Base-by-base conservation (phyloP, 257 asterid genomes). In the Solanum rostratum region DNA sequence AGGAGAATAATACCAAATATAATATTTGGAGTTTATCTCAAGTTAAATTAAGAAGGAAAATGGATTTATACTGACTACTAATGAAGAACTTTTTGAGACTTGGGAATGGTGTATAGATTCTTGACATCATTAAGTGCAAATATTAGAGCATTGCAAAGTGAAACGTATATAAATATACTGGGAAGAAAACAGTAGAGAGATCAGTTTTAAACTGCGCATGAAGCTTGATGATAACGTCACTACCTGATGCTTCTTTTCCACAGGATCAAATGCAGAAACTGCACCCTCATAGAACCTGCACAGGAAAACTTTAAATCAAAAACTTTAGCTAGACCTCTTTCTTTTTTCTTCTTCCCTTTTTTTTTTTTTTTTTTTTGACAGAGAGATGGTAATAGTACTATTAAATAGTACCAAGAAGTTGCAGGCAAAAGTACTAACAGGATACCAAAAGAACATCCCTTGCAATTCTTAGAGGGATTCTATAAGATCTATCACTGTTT, bases 231-330 rank as follows among this genome's bases (percentile, higher is more conserved):
- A 41, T 60, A 16, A 50, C 30, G 18, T 81, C 82, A 89, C 79
- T 88, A 92, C 93, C 92, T 84, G 49, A 76, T 92, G 96, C 84
- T 41, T 85, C 89, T 87, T 90, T 30, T 10, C 66, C 74, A 81
- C 70, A 85, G 73, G 89, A 89, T 89, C 90, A 87, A 89, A 92
- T 24, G 91, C 83, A 80, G 87, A 62, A 87, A 92, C 65, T 45
- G 84, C 54, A 10, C 94, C 96, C 84, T 89, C 89, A 30, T 90
- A 90, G 82, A 81, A 89, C 90, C 96, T 92, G 91, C 87, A 87
- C 30, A 79, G 50, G 81, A 20, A 84, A 54, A 81, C 63, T 78
- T 76, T 53, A 66, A 20, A 41, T 71, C 7, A 63, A 69, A 53
- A 86, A 57, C 86, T 82, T 9, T 20, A 60, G 79, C 55, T 7